Conservation (phyloP, 768 basidiomycete species). For the Leccinellum albellum region DNA sequence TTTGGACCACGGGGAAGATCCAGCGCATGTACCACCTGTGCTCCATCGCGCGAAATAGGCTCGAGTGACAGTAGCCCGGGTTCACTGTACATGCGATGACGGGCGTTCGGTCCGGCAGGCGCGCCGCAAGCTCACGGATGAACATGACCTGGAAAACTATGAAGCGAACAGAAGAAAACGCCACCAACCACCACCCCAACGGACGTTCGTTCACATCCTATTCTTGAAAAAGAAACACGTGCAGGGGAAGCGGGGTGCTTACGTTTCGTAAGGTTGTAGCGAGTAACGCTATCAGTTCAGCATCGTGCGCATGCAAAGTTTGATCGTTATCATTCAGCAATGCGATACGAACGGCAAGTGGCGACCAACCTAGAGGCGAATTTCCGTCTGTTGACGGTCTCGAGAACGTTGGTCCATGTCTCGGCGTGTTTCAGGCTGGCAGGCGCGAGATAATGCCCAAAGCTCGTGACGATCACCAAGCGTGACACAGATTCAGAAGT, state of each 20-base stretch:
- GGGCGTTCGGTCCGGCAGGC: slow-evolving; percentile 19
- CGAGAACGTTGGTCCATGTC: slow-evolving; percentile 19
- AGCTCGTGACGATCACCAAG: slow-evolving; percentile 28
- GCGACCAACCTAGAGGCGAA: slow-evolving; percentile 19
- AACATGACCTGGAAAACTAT: slow-evolving; percentile 31
- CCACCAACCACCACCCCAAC: not conserved
- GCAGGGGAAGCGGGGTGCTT: not conserved
- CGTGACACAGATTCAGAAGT: slow-evolving; percentile 13
- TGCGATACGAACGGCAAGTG: not conserved
- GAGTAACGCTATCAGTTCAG: slow-evolving; percentile 4
- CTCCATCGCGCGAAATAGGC: slow-evolving; percentile 21
- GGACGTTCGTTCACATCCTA: not conserved
- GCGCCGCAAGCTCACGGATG: slow-evolving; percentile 26
- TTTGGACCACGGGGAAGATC: slow-evolving; percentile 2
- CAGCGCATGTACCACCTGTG: slow-evolving; percentile 4
- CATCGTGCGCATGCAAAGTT: no score
- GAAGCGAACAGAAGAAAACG: not conserved
- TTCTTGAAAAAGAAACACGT: not conserved
- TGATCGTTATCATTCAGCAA: not conserved
- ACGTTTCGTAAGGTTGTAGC: slow-evolving; percentile 27
- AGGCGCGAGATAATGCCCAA: slow-evolving; percentile 20
- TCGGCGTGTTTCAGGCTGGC: slow-evolving; percentile 2
- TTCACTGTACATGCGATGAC: slow-evolving; percentile 26
- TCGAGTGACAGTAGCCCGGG: slow-evolving; percentile 32
- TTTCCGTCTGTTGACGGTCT: slow-evolving; percentile 16